Conservation (phyloP, 2,329 filamentous ascomycete species). For the Botrytis aclada region DNA sequence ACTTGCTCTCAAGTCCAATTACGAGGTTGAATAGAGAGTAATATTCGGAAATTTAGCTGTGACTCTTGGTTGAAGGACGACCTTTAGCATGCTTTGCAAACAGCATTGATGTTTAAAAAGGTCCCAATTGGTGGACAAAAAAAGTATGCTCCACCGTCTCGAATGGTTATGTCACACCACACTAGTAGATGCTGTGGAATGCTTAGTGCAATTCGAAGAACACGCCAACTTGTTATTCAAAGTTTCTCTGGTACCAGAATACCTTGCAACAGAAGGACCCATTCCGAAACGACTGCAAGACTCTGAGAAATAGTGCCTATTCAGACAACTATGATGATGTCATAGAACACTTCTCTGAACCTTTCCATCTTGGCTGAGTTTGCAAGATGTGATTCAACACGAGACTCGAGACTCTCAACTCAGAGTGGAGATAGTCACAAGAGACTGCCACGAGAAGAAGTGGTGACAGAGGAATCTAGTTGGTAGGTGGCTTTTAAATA, state of each 20-base stretch:
- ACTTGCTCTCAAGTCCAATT: background rate
- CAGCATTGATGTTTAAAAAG: conserved; percentile 73
- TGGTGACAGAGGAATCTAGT: background rate
- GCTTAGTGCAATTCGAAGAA: too few species aligned
- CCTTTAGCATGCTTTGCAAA: conserved; percentile 86
- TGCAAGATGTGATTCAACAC: background rate
- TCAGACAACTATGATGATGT: too few species aligned
- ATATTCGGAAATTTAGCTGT: background rate
- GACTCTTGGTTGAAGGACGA: background rate
- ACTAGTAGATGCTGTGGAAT: background rate
- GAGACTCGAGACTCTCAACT: too few species aligned
- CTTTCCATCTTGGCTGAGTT: background rate
- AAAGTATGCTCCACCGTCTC: conserved; percentile 89
- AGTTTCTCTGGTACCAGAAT: background rate
- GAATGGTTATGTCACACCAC: conserved; percentile 44
- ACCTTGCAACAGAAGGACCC: too few species aligned
- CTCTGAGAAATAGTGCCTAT: too few species aligned
- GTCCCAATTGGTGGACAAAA: conserved; percentile 84
- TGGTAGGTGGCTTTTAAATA: rapidly evolving
- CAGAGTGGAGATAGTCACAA: background rate
- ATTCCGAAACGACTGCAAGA: too few species aligned
- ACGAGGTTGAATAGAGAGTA: background rate
- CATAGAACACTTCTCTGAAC: background rate
- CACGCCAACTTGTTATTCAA: too few species aligned
- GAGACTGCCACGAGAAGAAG: background rate